Base-by-base conservation (phyloP, 192 early-diverging fungal genomes). In the Umbelopsis ramanniana region DNA sequence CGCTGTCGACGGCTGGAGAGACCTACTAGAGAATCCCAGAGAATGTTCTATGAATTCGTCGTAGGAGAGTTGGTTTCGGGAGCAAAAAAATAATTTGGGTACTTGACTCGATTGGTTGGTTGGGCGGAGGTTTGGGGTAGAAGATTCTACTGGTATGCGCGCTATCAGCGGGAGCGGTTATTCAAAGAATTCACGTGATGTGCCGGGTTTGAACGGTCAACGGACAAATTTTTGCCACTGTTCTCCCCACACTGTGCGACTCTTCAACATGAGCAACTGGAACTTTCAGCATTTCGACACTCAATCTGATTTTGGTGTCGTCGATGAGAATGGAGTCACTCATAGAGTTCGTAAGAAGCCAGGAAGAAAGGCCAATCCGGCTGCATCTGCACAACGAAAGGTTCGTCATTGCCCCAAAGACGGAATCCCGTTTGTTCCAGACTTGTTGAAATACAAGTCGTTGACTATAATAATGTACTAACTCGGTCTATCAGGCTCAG, bases 261-360 rank as follows among this genome's bases (percentile, higher is more conserved):
- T 35, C 33, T 1, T 14, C 33, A 38, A 4, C 33, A 63, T 63
- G 57, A 63, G 57, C 57, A 63, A 63, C 33, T 63, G 57, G 57
- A 70, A 52, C 45, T 78, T 78, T 46, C 76, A 78, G 15, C 68
- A 78, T 45, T 78, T 78, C 48, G 69, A 78, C 46, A 48, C 73
- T 47, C 68, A 69, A 29, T 74, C 47, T 40, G 76, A 78, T 54
- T 50, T 78, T 53, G 76, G 76, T 23, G 46, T 78, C 12, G 76
- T 71, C 7, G 70, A 78, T 45, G 72, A 71, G 23, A 52, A 78
- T 17, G 76, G 76, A 11, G 63, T 74, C 4, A 69, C 72, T 26
- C 40, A 74, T 1, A 50, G 76, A 26, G 70, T 70, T 23, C 72
- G 76, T 8, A 78, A 78, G 43, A 69, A 55, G 46, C 76, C 76